Evolutionary conservation across 2,329 filamentous ascomycete genomes (phyloP).

Genomic region (Apiospora koreana): DNA sequence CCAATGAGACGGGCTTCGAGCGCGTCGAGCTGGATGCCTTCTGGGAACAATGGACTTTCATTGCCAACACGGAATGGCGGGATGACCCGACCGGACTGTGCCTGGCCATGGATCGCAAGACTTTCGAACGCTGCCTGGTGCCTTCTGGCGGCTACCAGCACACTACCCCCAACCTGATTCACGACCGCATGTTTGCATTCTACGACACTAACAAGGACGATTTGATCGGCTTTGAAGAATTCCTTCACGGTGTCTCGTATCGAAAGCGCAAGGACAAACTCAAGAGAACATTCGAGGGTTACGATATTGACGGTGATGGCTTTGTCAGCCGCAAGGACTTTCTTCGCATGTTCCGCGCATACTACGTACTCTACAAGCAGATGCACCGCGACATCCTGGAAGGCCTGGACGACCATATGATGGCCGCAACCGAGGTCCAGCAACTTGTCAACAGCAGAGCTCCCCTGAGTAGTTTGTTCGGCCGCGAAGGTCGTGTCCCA

Average conservation of each 20-base stretch:
- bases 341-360: conserved; percentile 86
- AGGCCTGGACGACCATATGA: conserved; percentile 74
- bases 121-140: conserved; percentile 88
- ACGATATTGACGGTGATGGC: conserved; percentile 87
- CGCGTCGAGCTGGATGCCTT: conserved; percentile 86
- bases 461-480: conserved; percentile 74
- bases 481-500: conserved; percentile 70
- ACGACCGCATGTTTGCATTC: conserved; percentile 95
- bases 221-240: conserved; percentile 89
- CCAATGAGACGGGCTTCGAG: conserved; percentile 76
- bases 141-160: conserved; percentile 80
- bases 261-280: conserved; percentile 69
- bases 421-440: conserved; percentile 73
- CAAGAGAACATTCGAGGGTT: conserved; percentile 78
- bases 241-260: conserved; percentile 78
- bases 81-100: conserved; percentile 76
- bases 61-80: conserved; percentile 83
- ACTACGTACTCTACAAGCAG: conserved; percentile 88
- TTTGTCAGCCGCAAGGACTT: conserved; percentile 86
- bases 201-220: conserved; percentile 91
- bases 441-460: conserved; percentile 75
- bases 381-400: conserved; percentile 83
- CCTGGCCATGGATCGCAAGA: conserved; percentile 87
- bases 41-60: conserved; percentile 96
- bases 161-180: conserved; percentile 82